phyloP scores from a whole-genome alignment of 1,139 yeast species.

The Suhomyces coccinellae region DNA sequence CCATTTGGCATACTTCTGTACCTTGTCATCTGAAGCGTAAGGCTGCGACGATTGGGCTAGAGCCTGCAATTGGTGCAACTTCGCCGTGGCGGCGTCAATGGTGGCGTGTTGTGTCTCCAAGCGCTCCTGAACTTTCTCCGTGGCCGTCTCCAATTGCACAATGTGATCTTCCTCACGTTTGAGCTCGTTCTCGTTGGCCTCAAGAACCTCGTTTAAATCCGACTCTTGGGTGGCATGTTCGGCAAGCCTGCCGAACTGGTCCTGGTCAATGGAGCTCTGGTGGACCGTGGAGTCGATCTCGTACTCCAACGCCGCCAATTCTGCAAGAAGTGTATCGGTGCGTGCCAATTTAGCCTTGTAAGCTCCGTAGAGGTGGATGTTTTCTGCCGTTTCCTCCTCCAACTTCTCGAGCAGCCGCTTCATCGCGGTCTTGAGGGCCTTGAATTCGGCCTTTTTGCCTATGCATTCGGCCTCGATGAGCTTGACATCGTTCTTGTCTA shows the following conservation, averaged over 20 bases:
- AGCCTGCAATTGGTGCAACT: slow-evolving; percentile 8
- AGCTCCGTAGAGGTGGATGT: slow-evolving; percentile 19
- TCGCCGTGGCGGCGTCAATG: background rate
- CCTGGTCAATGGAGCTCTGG: slow-evolving; percentile 2
- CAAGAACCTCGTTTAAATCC: slow-evolving; percentile 7
- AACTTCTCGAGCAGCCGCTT: slow-evolving; percentile 21
- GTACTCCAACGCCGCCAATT: slow-evolving; percentile 20
- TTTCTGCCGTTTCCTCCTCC: slow-evolving; percentile 21
- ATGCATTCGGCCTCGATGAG: slow-evolving; percentile 20
- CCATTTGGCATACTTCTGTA: slow-evolving; percentile 32
- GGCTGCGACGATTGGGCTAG: slow-evolving; percentile 8
- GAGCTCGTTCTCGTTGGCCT: slow-evolving; percentile 4
- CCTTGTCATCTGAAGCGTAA: slow-evolving; percentile 13
- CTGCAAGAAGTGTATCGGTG: slow-evolving; percentile 17
- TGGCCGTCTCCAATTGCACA: background rate
- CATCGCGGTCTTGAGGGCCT: slow-evolving; percentile 21
- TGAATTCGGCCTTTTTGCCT: slow-evolving; percentile 21
- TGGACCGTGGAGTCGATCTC: slow-evolving; percentile 19
- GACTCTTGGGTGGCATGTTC: slow-evolving; percentile 8
- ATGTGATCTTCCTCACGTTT: background rate
- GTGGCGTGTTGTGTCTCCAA: slow-evolving; percentile 1
- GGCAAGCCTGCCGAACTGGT: slow-evolving; percentile 5
- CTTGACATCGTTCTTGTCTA: slow-evolving; percentile 22
- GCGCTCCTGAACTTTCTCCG: background rate
- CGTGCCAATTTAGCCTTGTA: slow-evolving; percentile 16